Base-by-base conservation (phyloP, 805 yeast species). In the Yarrowia osloensis region DNA sequence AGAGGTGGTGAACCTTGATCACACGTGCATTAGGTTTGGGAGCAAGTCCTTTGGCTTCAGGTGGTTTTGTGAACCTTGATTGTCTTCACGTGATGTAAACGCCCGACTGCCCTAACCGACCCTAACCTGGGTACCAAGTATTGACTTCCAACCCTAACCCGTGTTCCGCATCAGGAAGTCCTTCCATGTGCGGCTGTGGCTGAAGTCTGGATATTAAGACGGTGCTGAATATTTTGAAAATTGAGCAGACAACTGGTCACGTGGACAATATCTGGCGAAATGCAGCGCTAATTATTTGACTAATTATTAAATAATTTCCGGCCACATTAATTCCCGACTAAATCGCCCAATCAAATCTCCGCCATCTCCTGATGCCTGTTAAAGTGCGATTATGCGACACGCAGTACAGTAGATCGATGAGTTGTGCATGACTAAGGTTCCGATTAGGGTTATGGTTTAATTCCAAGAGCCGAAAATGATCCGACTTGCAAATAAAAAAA, bases 371-470 rank as follows among this genome's bases (percentile, higher is more conserved):
- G 12, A 13, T 42, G n/a, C 44, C 37, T 44, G 61, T 54, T 35
- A 22, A 54, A 37, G 61, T 54, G 44, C 26, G 61, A 54, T 54
- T 54, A 54, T 54, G 61, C 61, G 61, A 54, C 22, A 33, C 44
- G 21, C 44, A 24, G 5, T 35, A 22, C 59, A 52, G 29, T 54
- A 54, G 61, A 37, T 24, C 61, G 61, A 54, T 54, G 61, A 54
- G 59, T n/a, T 52, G 29, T 33, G 44, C 42, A 54, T 24, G 31
- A n/a, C 5, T 35, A 22, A n/a, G 22, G 29, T 35, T 54, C 17
- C 9, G 3, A 29, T n/a, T 52, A 17, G 17, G 22, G 31, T 54
- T 54, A 54, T 2, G 17, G 61, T 54, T 54, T 54, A 54, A 54
- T 54, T 35, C 44, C 59, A 33, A 21, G 42, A 33, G 59, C 42